phyloP scores from a whole-genome alignment of 768 basidiomycete genomes.

The Omphalotus guepiniiformis region DNA sequence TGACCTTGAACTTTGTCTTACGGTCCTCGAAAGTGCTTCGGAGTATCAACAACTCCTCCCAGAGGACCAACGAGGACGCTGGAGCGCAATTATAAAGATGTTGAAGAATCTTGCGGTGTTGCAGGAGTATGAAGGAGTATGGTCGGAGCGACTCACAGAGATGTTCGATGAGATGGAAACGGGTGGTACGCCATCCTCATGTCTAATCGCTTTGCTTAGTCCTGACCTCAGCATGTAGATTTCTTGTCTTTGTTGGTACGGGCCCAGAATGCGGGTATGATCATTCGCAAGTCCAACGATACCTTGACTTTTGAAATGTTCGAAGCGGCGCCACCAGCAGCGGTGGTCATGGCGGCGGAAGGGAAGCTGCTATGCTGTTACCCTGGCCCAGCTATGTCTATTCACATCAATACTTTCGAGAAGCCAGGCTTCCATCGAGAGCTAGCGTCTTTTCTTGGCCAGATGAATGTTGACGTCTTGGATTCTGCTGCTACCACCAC shows the following conservation, averaged over 20 bases:
- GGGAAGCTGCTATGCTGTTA: slow-evolving; percentile 43
- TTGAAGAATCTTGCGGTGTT: background rate
- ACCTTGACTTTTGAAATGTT: slow-evolving; percentile 41
- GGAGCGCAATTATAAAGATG: too few species aligned
- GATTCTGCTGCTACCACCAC: slow-evolving; percentile 28
- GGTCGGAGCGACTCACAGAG: background rate
- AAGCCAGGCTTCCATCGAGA: slow-evolving; percentile 28
- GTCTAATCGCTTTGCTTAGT: background rate
- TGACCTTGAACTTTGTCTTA: background rate
- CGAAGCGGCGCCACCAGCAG: slow-evolving; percentile 35
- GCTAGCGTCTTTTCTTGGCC: slow-evolving; percentile 33
- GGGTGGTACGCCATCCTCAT: background rate
- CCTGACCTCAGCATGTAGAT: slow-evolving; percentile 22
- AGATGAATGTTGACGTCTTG: slow-evolving; percentile 31
- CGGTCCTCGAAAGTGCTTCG: background rate
- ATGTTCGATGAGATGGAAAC: background rate
- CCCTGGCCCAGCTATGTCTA: slow-evolving; percentile 40
- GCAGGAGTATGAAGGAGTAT: background rate
- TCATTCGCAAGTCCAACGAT: slow-evolving; percentile 26
- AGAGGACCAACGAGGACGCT: too few species aligned
- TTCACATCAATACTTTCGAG: slow-evolving; percentile 26
- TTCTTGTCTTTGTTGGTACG: slow-evolving; percentile 32
- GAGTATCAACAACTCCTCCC: too few species aligned
- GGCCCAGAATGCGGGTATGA: slow-evolving; percentile 45
- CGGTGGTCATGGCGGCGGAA: slow-evolving; percentile 29